Percentiles rank a stretch among this genome's conserved stretches.
These are phyloP conservation scores for Suillus plorans DNA, from an alignment of 768 basidiomycete species.

Conservation along the genomic window DNA sequence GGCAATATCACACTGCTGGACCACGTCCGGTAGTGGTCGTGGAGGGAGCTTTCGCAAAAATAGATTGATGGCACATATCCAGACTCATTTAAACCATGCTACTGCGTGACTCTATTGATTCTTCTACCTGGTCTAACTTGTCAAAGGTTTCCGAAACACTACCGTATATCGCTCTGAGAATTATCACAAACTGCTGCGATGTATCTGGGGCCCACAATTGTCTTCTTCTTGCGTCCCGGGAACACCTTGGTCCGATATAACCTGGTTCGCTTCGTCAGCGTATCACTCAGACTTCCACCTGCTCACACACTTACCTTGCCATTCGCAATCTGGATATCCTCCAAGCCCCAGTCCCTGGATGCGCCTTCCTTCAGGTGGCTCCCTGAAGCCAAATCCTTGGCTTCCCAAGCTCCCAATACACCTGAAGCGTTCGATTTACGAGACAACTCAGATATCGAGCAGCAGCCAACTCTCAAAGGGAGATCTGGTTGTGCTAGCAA, in stretches of 20 bases:
- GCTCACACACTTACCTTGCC: slow-evolving; percentile 50
- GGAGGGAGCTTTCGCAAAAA: neutral
- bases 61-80: neutral
- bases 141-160: neutral
- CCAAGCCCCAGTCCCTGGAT: slow-evolving; percentile 79
- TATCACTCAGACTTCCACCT: neutral
- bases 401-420: slow-evolving; percentile 47
- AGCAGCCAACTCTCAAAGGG: slow-evolving; percentile 70
- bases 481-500: slow-evolving; percentile 54
- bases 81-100: neutral
- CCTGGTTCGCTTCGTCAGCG: slow-evolving; percentile 38
- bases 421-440: slow-evolving; percentile 28
- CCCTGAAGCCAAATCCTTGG: slow-evolving; percentile 51
- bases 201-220: slow-evolving; percentile 52
- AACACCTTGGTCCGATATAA: slow-evolving; percentile 67
- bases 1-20: slow-evolving; percentile 5
- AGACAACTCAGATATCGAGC: slow-evolving; percentile 61
- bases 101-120: neutral
- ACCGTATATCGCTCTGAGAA: neutral
- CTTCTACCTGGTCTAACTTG: neutral
- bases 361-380: slow-evolving; percentile 57
- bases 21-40: neutral
- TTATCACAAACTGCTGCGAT: slow-evolving; percentile 19
- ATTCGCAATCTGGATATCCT: slow-evolving; percentile 60
- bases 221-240: slow-evolving; percentile 72